Conservation (phyloP, 1,284 basidiomycete species). For the Dichomitus squalens region DNA sequence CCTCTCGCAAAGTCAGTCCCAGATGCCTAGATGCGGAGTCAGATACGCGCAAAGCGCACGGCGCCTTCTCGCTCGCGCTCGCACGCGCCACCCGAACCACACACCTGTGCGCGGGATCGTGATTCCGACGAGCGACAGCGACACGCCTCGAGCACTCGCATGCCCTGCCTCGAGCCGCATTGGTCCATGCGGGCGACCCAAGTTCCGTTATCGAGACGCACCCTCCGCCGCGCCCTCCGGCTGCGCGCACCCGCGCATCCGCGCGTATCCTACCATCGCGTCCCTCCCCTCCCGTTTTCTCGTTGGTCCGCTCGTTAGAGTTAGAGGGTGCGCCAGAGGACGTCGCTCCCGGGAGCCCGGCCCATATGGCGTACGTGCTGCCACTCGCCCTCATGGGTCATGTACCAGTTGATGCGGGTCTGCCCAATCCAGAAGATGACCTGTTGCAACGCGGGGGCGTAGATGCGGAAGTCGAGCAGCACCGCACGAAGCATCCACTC, state of each 20-base stretch:
- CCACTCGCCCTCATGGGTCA: conserved; percentile 30
- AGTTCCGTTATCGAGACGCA: conserved; percentile 14
- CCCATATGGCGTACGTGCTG: conserved; percentile 9
- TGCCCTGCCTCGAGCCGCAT: not conserved
- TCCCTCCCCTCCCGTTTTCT: not conserved
- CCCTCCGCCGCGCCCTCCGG: not conserved
- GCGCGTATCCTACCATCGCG: not conserved
- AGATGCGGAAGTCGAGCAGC: conserved; percentile 33
- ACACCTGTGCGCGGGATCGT: conserved; percentile 12
- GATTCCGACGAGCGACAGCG: not conserved
- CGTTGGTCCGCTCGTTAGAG: not conserved
- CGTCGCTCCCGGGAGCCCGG: conserved; percentile 20
- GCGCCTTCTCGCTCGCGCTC: not conserved
- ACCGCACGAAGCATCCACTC: conserved; percentile 30
- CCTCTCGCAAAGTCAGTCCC: conserved; percentile 6
- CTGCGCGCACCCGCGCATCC: not conserved
- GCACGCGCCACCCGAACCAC: conserved; percentile 15
- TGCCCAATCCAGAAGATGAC: conserved; percentile 32
- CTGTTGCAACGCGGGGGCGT: conserved; percentile 29
- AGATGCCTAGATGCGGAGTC: conserved; percentile 16
- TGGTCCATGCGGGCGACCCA: conserved; percentile 1
- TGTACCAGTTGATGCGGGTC: conserved; percentile 29
- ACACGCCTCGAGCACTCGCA: not conserved
- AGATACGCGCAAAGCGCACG: conserved; percentile 13
- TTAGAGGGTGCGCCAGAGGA: conserved; percentile 25